Conservation (phyloP, 306 rosid species). For the Pyrus betulifolia region DNA sequence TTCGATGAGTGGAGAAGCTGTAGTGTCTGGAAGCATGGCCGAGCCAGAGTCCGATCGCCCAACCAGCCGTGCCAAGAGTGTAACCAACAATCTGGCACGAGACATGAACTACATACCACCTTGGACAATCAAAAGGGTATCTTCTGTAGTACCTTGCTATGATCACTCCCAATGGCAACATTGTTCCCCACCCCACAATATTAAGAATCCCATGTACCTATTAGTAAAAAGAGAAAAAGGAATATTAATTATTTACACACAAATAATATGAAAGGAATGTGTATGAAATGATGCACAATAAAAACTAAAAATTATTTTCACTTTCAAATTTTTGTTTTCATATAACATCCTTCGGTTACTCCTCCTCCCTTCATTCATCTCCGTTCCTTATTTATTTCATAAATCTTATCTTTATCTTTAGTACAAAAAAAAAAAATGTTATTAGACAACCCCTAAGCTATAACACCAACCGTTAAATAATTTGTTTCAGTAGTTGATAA, state of each 20-base stretch:
- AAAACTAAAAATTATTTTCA: neutral
- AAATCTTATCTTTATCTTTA: no score
- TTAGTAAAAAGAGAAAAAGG: neutral
- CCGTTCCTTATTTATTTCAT: no score
- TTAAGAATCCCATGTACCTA: conserved; percentile 78
- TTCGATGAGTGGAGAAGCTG: conserved; percentile 42
- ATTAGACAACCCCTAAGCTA: no score
- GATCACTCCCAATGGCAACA: conserved; percentile 66
- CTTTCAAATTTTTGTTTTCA: no score
- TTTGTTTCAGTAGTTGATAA: neutral
- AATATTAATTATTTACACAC: no score
- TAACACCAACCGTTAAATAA: neutral
- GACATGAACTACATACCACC: conserved; percentile 30
- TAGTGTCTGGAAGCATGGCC: conserved; percentile 54
- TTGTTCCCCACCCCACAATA: conserved; percentile 74
- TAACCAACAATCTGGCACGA: conserved; percentile 45
- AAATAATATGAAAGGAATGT: neutral
- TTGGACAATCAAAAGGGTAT: conserved; percentile 1
- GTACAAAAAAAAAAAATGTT: no score
- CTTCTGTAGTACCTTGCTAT: conserved; percentile 50
- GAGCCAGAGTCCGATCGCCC: conserved; percentile 66
- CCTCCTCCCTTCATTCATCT: no score
- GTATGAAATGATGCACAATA: neutral
- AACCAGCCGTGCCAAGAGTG: conserved; percentile 45
- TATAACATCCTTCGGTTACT: no score